Evolutionary conservation across 2,329 filamentous ascomycete genomes (phyloP).

Genomic region (Nemania sp.): DNA sequence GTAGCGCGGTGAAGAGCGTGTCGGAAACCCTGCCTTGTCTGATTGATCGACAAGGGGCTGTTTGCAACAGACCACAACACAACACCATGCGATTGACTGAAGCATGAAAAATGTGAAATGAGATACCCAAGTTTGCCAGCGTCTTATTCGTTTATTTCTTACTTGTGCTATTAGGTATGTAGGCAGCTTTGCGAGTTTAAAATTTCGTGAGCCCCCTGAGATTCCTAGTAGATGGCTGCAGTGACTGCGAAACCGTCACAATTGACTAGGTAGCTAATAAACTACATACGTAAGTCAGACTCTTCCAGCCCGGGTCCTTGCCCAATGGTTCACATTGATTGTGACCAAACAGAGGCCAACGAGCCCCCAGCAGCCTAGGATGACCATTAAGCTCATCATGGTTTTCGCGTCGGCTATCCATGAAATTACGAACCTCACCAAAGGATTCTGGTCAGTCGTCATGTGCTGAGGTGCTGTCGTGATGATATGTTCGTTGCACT

Average conservation of each 20-base stretch:
- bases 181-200: neutral
- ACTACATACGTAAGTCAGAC: neutral
- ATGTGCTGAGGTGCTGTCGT: neutral
- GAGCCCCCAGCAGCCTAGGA: slow-evolving; percentile 62
- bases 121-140: neutral
- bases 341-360: slow-evolving; percentile 64
- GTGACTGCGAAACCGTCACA: neutral
- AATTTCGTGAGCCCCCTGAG: neutral
- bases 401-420: slow-evolving; percentile 59
- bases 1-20: neutral
- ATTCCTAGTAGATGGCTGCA: neutral
- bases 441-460: neutral
- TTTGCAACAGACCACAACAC: neutral
- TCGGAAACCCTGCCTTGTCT: neutral
- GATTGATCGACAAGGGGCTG: slow-evolving; percentile 14
- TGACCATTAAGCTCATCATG: slow-evolving; percentile 60
- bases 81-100: neutral
- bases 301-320: slow-evolving; percentile 38
- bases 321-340: slow-evolving; percentile 59
- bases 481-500: neutral
- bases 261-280: neutral
- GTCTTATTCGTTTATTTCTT: neutral
- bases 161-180: too few relatives aligned
- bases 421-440: slow-evolving; percentile 45
- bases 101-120: neutral